Evolutionary conservation across 2,329 filamentous ascomycete species (phyloP).

Genomic region (Penicillium sp.): DNA sequence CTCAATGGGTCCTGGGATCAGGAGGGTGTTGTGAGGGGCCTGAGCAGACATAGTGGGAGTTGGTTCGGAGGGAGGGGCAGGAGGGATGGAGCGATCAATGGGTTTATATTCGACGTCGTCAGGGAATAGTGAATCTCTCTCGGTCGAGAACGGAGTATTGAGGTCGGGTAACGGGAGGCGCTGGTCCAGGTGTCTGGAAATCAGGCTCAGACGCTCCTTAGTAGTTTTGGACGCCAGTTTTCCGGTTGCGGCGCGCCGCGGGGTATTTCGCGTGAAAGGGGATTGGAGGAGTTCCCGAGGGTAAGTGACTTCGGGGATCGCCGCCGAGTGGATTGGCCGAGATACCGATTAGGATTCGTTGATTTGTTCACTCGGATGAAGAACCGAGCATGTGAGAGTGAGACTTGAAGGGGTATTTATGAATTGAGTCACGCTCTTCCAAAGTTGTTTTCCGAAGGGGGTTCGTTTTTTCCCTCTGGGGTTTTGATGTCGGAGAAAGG

Average conservation of each 20-base stretch:
- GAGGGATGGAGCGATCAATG: slow-evolving; percentile 33
- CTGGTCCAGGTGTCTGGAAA: slow-evolving; percentile 61
- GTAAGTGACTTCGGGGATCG: slow-evolving; percentile 27
- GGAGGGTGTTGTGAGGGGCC: slow-evolving; percentile 67
- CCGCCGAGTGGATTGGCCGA: slow-evolving; percentile 19
- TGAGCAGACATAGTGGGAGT: slow-evolving; percentile 57
- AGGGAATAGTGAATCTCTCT: slow-evolving; percentile 52
- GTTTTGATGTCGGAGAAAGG: slow-evolving; percentile 9
- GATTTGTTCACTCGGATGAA: slow-evolving; percentile 6
- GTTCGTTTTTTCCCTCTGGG: background rate
- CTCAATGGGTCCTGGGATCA: slow-evolving; percentile 97
- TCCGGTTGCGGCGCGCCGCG: slow-evolving; percentile 40
- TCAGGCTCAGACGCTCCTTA: slow-evolving; percentile 57
- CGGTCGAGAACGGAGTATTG: slow-evolving; percentile 64
- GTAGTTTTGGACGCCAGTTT: slow-evolving; percentile 50
- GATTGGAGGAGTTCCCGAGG: slow-evolving; percentile 24
- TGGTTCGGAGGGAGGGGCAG: slow-evolving; percentile 24
- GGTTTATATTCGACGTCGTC: slow-evolving; percentile 57
- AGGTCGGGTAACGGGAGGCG: slow-evolving; percentile 56
- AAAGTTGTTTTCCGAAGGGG: background rate
- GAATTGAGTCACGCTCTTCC: slow-evolving; percentile 3
- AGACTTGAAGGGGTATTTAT: slow-evolving; percentile 5
- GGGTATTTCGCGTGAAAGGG: slow-evolving; percentile 21
- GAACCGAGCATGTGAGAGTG: background rate
- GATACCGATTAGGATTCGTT: slow-evolving; percentile 15